phyloP scores from a whole-genome alignment of 176 grass and related monocot species.

The Panicum miliaceum region DNA sequence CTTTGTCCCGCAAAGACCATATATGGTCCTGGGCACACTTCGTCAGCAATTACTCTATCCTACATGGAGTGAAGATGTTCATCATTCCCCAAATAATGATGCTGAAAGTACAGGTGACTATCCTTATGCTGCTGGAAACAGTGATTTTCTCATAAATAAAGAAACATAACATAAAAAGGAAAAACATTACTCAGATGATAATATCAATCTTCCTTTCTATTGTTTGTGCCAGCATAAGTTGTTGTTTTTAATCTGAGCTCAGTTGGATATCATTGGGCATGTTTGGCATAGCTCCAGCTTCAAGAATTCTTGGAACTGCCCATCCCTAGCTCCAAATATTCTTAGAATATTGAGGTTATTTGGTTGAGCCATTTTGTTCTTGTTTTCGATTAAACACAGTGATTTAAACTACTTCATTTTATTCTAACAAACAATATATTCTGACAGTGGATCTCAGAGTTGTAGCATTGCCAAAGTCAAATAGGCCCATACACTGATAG shows the following conservation, averaged over 20 bases:
- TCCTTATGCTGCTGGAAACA: constrained; percentile 28
- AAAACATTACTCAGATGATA: background rate
- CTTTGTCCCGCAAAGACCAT: constrained; percentile 95
- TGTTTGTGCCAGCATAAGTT: background rate
- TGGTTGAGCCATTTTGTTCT: too few relatives aligned
- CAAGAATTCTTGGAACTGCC: too few relatives aligned
- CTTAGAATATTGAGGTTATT: too few relatives aligned
- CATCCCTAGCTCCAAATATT: too few relatives aligned
- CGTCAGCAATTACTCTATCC: constrained; percentile 94
- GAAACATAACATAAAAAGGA: background rate
- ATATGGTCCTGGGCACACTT: constrained; percentile 97
- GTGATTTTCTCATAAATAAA: background rate
- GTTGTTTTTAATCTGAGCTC: background rate
- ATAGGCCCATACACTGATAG: too few relatives aligned
- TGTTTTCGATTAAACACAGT: too few relatives aligned
- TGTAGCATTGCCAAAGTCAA: too few relatives aligned
- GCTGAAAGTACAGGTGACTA: constrained; percentile 56
- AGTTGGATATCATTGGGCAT: background rate
- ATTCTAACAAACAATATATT: too few relatives aligned
- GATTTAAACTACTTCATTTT: too few relatives aligned
- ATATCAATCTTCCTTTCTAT: background rate
- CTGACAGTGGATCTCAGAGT: too few relatives aligned
- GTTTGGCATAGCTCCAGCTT: too few relatives aligned
- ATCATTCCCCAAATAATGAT: constrained; percentile 45
- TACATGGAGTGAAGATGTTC: constrained; percentile 77